Evolutionary conservation across 495 filamentous ascomycete genomes (phyloP).

Genomic region (Emericellopsis terricola): DNA sequence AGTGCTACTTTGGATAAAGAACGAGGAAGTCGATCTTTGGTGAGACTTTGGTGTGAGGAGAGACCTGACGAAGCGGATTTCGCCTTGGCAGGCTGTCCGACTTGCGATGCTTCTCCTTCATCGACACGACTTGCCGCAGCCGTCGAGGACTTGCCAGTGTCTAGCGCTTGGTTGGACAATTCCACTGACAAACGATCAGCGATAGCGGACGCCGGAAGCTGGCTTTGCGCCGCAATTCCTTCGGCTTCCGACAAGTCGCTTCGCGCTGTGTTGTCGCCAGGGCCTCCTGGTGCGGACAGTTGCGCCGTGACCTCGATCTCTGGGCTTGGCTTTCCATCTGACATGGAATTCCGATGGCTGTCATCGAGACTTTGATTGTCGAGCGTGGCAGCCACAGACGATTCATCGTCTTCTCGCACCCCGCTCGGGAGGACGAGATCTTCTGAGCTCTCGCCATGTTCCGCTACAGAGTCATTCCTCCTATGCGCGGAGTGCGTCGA

Average conservation of each 20-base stretch:
- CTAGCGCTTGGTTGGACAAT: no score
- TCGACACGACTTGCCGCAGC: slow-evolving; percentile 1
- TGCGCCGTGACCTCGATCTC: slow-evolving; percentile 12
- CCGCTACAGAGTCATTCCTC: slow-evolving; percentile 5
- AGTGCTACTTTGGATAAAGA: slow-evolving; percentile 53
- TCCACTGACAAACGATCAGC: no score
- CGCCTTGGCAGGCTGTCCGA: slow-evolving; percentile 2
- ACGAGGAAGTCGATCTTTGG: slow-evolving; percentile 30
- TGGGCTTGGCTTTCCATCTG: slow-evolving; percentile 1
- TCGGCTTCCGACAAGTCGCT: background rate
- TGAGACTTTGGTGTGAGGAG: slow-evolving; percentile 24
- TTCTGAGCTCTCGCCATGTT: slow-evolving; percentile 17
- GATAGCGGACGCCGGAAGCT: background rate
- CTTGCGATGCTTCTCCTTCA: slow-evolving; percentile 5
- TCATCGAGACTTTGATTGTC: slow-evolving; percentile 28
- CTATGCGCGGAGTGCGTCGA: slow-evolving; percentile 18
- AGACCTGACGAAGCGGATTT: slow-evolving; percentile 17
- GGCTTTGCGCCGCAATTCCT: background rate
- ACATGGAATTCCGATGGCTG: slow-evolving; percentile 7
- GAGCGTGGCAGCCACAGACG: slow-evolving; percentile 29
- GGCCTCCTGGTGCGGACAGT: slow-evolving; percentile 4
- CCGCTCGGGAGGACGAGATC: slow-evolving; percentile 22
- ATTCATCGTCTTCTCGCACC: slow-evolving; percentile 22
- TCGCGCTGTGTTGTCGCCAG: background rate
- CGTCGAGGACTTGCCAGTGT: slow-evolving; percentile 4